phyloP scores from a whole-genome alignment of 139 green algal genomes.

The Micromonas commoda region DNA sequence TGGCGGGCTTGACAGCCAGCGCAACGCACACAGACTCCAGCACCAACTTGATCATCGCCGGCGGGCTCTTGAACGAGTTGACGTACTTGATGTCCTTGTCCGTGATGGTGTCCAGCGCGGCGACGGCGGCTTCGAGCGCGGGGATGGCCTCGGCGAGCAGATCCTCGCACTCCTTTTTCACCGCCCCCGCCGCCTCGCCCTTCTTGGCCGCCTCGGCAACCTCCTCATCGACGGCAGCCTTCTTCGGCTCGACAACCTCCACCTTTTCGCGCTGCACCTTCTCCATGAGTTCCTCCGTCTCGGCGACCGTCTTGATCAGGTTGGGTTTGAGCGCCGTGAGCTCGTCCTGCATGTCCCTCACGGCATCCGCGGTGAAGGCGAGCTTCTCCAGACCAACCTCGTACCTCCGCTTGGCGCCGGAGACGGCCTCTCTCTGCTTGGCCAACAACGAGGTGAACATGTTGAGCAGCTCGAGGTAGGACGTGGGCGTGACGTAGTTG shows the following conservation, averaged over 20 bases:
- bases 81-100: slow-evolving; percentile 59
- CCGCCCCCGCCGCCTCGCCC: slow-evolving; percentile 42
- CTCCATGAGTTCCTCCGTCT: slow-evolving; percentile 57
- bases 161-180: slow-evolving; percentile 49
- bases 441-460: slow-evolving; percentile 34
- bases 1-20: slow-evolving; percentile 37
- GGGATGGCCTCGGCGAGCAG: slow-evolving; percentile 46
- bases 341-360: slow-evolving; percentile 46
- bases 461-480: slow-evolving; percentile 45
- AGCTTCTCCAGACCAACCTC: slow-evolving; percentile 60
- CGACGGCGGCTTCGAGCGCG: slow-evolving; percentile 39
- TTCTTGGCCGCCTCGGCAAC: slow-evolving; percentile 40
- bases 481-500: slow-evolving; percentile 47
- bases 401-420: slow-evolving; percentile 42
- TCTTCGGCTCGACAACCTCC: slow-evolving; percentile 66
- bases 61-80: slow-evolving; percentile 50
- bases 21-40: slow-evolving; percentile 47
- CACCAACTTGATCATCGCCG: slow-evolving; percentile 42
- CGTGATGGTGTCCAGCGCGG: slow-evolving; percentile 66
- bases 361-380: slow-evolving; percentile 42
- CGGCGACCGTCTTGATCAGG: slow-evolving; percentile 46
- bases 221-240: slow-evolving; percentile 52
- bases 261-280: slow-evolving; percentile 54
- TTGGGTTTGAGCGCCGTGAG: slow-evolving; percentile 45
- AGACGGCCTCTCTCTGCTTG: slow-evolving; percentile 25